Percentiles rank a stretch among this genome's conserved stretches.
Evolutionary conservation across 176 grass and related monocot species (phyloP).

Genomic region (Carex littledalei): DNA sequence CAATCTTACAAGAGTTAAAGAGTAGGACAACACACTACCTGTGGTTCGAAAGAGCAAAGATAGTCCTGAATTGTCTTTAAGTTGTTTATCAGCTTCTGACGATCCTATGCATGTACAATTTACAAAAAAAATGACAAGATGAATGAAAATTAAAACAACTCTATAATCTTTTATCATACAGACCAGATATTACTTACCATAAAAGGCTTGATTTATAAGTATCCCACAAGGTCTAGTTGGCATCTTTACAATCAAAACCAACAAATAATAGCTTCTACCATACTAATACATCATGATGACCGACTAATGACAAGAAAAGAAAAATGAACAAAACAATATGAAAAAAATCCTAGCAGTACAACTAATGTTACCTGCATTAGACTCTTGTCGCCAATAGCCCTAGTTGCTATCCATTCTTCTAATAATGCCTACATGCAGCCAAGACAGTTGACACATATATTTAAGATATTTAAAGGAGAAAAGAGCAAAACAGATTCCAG

Average conservation of each 20-base stretch:
- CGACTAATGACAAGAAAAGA: background rate
- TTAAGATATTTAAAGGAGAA: background rate
- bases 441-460: slow-evolving; percentile 10
- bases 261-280: background rate
- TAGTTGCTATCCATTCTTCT: slow-evolving; percentile 95
- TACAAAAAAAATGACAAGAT: background rate
- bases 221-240: background rate
- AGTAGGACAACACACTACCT: slow-evolving; percentile 37
- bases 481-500: background rate
- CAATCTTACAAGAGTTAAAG: background rate
- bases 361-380: slow-evolving; percentile 58
- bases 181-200: background rate
- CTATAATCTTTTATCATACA: background rate
- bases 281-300: background rate
- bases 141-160: background rate
- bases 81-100: slow-evolving; percentile 79
- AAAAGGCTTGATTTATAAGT: background rate
- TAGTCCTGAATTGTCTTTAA: slow-evolving; percentile 95
- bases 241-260: background rate
- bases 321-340: background rate
- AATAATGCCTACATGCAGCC: slow-evolving; percentile 67
- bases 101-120: slow-evolving; percentile 48
- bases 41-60: slow-evolving; percentile 90
- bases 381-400: slow-evolving; percentile 63
- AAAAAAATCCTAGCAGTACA: background rate